Base-by-base conservation (phyloP, 352 stramenopile genomes). In the Phytophthora citrophthora region DNA sequence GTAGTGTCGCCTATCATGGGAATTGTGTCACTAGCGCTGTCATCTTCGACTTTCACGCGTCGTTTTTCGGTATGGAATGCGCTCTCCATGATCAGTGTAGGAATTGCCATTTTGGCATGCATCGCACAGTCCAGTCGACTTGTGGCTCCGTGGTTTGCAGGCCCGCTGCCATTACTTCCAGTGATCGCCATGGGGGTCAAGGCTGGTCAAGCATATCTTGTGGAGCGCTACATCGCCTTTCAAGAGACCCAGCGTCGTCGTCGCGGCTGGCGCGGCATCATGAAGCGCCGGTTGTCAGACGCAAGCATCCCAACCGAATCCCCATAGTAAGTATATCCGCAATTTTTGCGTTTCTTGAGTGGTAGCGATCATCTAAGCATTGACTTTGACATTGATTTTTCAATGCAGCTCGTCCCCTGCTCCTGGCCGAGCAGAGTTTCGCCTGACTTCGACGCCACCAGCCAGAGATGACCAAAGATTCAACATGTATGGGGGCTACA, bases 261-360 rank as follows among this genome's bases (percentile, higher is more conserved):
- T 31, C 82, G 86, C 23, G 86, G 86, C 44, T 94, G 86, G 86
- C 77, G 86, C 36, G 86, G 86, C 39, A 81, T 94, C 41, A 91
- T 91, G 86, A 94, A 94, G 66, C 86, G 86, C 20, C 77, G 86
- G 23, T 62, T 91, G 8, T 94, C 86, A 50, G 86, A 94, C 54
- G 80, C 83, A 40, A 92, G 83, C 49, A 83, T 91, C 49, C 79
- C 81, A 8, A 75, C 80, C 26, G 81, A 91, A 49, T 89, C 81
- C 0, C 81, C 81, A 13, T 90, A 81, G 69, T 74, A 76, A 73
- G 54, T 73, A 50, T 32, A 10, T 23, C 9, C 2, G 7, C 34
- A 32, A 7, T 12, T 32, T 34, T 34, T 13, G 9, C 29, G 11
- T 34, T 34, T 34, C 9, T 34, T 34, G 29, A 34, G 29, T 34